A percentile compares a stretch with the other conserved stretches of the same genome.
phyloP scores from a whole-genome alignment of 2,329 filamentous ascomycete genomes.

The Hypoxylon sp. region DNA sequence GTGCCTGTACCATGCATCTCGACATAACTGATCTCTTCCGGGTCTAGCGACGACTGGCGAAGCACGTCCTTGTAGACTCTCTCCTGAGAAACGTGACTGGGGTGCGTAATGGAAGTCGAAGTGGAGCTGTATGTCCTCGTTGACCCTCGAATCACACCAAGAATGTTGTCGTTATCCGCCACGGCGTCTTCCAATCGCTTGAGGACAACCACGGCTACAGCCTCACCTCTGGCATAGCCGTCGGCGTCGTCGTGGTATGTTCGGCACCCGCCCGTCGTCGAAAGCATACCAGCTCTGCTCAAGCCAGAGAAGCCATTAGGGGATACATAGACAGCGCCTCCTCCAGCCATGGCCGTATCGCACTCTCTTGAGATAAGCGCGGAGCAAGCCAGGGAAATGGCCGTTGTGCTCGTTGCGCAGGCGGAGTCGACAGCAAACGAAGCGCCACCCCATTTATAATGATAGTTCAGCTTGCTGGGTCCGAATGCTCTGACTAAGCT shows the following conservation, averaged over 20 bases:
- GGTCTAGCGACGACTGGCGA: slow-evolving; percentile 68
- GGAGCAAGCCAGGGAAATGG: slow-evolving; percentile 23
- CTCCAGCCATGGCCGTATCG: slow-evolving; percentile 73
- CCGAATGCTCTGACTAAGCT: slow-evolving; percentile 52
- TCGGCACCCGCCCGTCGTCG: neutral
- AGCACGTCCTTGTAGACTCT: slow-evolving; percentile 69
- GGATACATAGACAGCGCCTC: slow-evolving; percentile 72
- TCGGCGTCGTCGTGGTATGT: neutral
- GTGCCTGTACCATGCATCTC: slow-evolving; percentile 79
- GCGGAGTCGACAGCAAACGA: slow-evolving; percentile 49
- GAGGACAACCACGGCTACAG: neutral
- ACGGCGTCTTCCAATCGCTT: slow-evolving; percentile 36
- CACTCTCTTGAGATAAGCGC: slow-evolving; percentile 58
- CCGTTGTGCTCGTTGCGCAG: slow-evolving; percentile 47
- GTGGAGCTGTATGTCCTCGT: slow-evolving; percentile 73
- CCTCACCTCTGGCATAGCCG: neutral
- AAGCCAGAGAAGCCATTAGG: slow-evolving; percentile 73
- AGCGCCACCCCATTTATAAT: slow-evolving; percentile 51
- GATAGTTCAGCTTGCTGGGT: slow-evolving; percentile 54
- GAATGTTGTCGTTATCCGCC: slow-evolving; percentile 72
- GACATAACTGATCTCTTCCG: slow-evolving; percentile 67
- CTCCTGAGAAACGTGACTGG: slow-evolving; percentile 72
- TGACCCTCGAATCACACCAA: slow-evolving; percentile 64
- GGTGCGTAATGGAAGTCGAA: slow-evolving; percentile 76
- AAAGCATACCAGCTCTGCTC: slow-evolving; percentile 51